Base-by-base conservation (phyloP, 106 monocot species). In the Apostasia shenzhenica region DNA sequence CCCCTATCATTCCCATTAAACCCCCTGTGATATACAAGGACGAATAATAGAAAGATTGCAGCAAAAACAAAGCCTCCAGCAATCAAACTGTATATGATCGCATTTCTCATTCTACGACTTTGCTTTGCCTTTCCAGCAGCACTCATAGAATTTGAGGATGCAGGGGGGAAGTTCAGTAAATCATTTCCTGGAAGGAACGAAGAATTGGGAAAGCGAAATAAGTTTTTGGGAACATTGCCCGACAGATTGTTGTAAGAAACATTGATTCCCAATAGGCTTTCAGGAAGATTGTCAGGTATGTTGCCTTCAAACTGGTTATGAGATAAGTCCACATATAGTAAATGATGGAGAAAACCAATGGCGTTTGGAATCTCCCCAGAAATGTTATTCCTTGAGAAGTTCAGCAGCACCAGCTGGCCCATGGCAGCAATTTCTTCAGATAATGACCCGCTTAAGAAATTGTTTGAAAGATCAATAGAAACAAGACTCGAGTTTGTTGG, bases 111-210 rank as follows among this genome's bases (percentile, higher is more conserved):
- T 37, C 38, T 66, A 61, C 66, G 81, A 14, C 46, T 55, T 57
- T 70, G 75, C 8, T 45, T 73, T 75, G 52, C 42, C 26, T 47
- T 65, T 48, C 66, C 41, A 59, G 8, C 2, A 9, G 67, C 6
- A 50, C 63, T 62, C 5, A 70, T 46, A 41, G 40, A 51, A 77
- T 67, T 49, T 69, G 76, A 72, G 11, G 67, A 26, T 60, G 10
- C 57, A 44, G 57, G 66, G 49, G 88, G 85, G 57, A 88, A 72
- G 38, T 80, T 49, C 53, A 92, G 72, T 11, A 83, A 59, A 14
- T 76, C 7, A 68, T 92, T 92, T 54, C 92, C 92, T 5, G 92
- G 92, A 69, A 72, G 85, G 63, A 92, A 92, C 14, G 92, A 83
- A 53, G 92, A 92, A 52, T 81, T 63, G 14, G 92, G 92, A 72